Conservation (phyloP, 2,329 filamentous ascomycete genomes). For the Fusarium nisikadoi region DNA sequence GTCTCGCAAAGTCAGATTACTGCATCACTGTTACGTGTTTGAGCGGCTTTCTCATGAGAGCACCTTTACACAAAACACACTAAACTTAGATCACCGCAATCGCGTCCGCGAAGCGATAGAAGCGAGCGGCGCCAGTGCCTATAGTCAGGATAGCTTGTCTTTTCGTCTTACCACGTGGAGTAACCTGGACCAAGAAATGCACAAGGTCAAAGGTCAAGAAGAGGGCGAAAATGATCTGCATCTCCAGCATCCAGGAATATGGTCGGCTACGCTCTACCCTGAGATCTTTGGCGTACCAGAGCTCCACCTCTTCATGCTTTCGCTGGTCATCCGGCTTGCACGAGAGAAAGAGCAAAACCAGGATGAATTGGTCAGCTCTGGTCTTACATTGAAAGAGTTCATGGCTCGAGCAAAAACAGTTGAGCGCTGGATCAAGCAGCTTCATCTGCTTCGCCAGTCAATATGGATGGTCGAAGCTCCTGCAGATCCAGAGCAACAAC, state of each 20-base stretch:
- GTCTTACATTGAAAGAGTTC: constrained; percentile 8
- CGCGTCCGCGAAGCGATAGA: constrained; percentile 25
- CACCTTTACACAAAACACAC: constrained; percentile 1
- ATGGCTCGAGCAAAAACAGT: constrained; percentile 22
- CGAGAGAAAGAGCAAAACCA: constrained; percentile 13
- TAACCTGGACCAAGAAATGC: constrained; percentile 28
- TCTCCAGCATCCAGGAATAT: constrained; percentile 23
- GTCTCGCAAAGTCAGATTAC: constrained; percentile 24
- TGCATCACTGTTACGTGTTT: constrained; percentile 32
- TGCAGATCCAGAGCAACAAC: constrained; percentile 13
- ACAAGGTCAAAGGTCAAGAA: constrained; percentile 10
- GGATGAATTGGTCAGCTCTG: neutral
- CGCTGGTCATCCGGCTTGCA: constrained; percentile 18
- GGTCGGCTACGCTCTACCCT: constrained; percentile 30
- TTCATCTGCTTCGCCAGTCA: constrained; percentile 6
- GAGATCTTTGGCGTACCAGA: constrained; percentile 35
- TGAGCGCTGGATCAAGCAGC: constrained; percentile 27
- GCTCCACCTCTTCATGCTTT: constrained; percentile 26
- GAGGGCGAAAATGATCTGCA: constrained; percentile 36
- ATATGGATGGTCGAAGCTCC: constrained; percentile 8
- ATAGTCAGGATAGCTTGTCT: constrained; percentile 17
- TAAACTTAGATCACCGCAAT: constrained; percentile 13
- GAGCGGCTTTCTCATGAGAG: constrained; percentile 25
- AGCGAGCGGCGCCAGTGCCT: constrained; percentile 13
- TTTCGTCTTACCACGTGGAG: constrained; percentile 22